Evolutionary conservation across 2,329 filamentous ascomycete genomes (phyloP).

Genomic region (Penicillium sp.): DNA sequence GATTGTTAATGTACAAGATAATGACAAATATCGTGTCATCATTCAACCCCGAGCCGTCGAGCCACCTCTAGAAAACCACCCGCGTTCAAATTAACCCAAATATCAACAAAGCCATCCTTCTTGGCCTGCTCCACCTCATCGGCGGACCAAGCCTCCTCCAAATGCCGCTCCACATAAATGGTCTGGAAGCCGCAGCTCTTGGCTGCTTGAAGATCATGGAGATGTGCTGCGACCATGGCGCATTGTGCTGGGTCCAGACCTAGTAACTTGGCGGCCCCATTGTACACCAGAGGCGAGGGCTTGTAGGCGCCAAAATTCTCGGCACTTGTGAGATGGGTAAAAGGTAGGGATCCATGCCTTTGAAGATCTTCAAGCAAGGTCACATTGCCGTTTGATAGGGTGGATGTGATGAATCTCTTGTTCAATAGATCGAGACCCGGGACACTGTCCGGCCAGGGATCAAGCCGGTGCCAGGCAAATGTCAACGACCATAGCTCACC

Average conservation of each 20-base stretch:
- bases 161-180: conserved; percentile 68
- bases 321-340: conserved; percentile 62
- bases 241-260: conserved; percentile 60
- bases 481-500: conserved; percentile 61
- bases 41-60: conserved; percentile 43
- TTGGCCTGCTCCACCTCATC: conserved; percentile 54
- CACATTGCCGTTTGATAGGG: conserved; percentile 72
- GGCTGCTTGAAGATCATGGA: conserved; percentile 67
- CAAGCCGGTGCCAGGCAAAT: conserved; percentile 69
- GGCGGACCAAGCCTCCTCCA: conserved; percentile 62
- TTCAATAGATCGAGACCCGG: conserved; percentile 58
- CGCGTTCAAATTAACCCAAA: conserved; percentile 56
- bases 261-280: conserved; percentile 62
- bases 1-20: no score
- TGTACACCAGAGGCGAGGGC: conserved; percentile 66
- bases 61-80: conserved; percentile 56
- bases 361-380: conserved; percentile 65
- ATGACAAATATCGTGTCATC: neutral
- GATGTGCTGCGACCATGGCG: conserved; percentile 74
- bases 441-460: conserved; percentile 64
- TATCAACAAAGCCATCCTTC: conserved; percentile 62
- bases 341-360: conserved; percentile 58
- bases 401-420: conserved; percentile 59
- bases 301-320: conserved; percentile 76
- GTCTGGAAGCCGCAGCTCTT: conserved; percentile 64